These are phyloP conservation scores for Apiospora aurea DNA, from an alignment of 2,329 filamentous ascomycete genomes.

Conservation along the genomic window DNA sequence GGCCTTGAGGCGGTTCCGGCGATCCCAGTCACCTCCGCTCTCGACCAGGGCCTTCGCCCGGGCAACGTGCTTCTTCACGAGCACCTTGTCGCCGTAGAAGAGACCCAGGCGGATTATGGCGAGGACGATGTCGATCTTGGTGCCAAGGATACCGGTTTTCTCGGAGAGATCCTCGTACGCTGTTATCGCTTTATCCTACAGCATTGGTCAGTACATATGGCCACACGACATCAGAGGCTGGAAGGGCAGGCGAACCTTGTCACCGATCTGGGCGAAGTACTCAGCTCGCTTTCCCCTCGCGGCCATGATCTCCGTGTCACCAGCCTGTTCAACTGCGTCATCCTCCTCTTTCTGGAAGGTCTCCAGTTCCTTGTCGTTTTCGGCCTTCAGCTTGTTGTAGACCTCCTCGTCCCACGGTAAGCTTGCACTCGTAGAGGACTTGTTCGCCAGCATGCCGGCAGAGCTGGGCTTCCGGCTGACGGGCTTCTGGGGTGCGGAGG, in stretches of 20 bases:
- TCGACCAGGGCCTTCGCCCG: constrained; percentile 90
- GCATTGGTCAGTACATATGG: background rate
- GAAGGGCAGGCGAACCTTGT: constrained; percentile 72
- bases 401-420: constrained; percentile 91
- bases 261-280: constrained; percentile 93
- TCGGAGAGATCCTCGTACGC: constrained; percentile 94
- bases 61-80: constrained; percentile 94
- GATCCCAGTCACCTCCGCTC: constrained; percentile 96
- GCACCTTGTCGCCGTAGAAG: constrained; percentile 92
- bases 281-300: constrained; percentile 94
- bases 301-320: constrained; percentile 92
- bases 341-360: constrained; percentile 86
- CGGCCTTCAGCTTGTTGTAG: constrained; percentile 78
- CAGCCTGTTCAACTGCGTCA: constrained; percentile 93
- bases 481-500: constrained; percentile 58
- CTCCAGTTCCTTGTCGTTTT: constrained; percentile 81
- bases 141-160: constrained; percentile 95
- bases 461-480: constrained; percentile 72
- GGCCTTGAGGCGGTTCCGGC: constrained; percentile 96
- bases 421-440: constrained; percentile 66
- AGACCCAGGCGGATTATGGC: constrained; percentile 95
- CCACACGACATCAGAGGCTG: background rate
- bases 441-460: constrained; percentile 78
- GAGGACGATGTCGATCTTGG: constrained; percentile 95
- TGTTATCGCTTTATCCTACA: constrained; percentile 89